Evolutionary conservation across 129 eudicot species (phyloP).

Genomic region (Lonicera japonica): DNA sequence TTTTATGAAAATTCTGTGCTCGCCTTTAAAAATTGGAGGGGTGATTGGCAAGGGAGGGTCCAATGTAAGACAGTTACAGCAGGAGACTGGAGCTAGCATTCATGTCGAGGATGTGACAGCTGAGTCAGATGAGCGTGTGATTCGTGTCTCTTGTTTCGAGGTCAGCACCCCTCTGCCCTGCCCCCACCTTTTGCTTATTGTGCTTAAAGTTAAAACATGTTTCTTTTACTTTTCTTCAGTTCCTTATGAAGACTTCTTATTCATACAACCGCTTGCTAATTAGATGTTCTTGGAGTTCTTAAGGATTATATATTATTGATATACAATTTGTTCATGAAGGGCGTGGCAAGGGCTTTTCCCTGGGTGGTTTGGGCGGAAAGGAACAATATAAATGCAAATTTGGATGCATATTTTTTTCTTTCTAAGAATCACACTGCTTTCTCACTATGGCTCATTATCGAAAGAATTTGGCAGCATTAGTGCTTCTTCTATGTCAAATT

Average conservation of each 20-base stretch:
- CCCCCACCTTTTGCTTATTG: too few relatives aligned
- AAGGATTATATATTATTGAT: not conserved
- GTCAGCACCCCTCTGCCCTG: conserved; percentile 23
- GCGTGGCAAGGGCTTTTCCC: too few relatives aligned
- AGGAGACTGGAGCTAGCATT: conserved; percentile 71
- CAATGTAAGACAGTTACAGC: conserved; percentile 59
- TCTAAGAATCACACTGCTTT: too few relatives aligned
- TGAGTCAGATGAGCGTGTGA: conserved; percentile 67
- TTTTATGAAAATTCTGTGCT: conserved; percentile 66
- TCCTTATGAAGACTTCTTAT: not conserved
- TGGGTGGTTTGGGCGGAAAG: too few relatives aligned
- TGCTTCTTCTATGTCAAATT: too few relatives aligned
- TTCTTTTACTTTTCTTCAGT: not conserved
- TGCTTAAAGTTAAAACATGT: not conserved
- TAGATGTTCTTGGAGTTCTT: not conserved
- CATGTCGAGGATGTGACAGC: conserved; percentile 58
- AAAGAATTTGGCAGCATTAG: too few relatives aligned
- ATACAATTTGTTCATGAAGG: too few relatives aligned
- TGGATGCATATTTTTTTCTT: too few relatives aligned
- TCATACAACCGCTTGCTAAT: not conserved
- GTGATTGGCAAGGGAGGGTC: conserved; percentile 75
- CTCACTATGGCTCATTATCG: too few relatives aligned
- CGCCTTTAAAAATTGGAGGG: conserved; percentile 63
- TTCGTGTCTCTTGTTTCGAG: conserved; percentile 75
- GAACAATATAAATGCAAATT: too few relatives aligned